Conservation (phyloP, 306 rosid genomes). For the Cucurbita argyrosperma region DNA sequence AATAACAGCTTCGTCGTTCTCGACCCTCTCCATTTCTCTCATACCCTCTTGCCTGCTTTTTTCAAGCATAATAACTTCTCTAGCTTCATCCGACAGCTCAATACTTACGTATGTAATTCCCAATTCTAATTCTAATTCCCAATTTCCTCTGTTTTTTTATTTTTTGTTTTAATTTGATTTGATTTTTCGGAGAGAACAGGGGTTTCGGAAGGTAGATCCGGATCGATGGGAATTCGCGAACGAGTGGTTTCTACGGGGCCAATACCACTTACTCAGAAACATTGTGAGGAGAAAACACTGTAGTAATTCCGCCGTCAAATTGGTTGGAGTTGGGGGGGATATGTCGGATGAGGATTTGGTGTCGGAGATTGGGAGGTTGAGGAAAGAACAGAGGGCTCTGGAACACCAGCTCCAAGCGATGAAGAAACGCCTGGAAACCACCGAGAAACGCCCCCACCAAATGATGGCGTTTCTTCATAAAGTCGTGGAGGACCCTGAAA, state of each 20-base stretch:
- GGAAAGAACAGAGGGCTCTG: constrained; percentile 52
- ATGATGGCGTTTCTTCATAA: constrained; percentile 73
- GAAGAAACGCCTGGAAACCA: constrained; percentile 57
- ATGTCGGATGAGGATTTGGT: constrained; percentile 36
- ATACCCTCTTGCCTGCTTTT: constrained; percentile 50
- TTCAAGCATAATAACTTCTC: constrained; percentile 97
- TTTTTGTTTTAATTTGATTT: background rate
- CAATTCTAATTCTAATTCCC: too few relatives aligned
- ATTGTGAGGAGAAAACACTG: constrained; percentile 44
- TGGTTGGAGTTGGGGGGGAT: background rate
- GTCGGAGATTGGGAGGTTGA: constrained; percentile 53
- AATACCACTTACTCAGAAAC: constrained; percentile 50
- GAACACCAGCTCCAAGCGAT: constrained; percentile 54
- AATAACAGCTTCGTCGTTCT: constrained; percentile 81
- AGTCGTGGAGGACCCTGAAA: constrained; percentile 62
- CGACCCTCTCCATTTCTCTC: constrained; percentile 65
- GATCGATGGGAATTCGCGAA: constrained; percentile 95
- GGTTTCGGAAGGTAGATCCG: constrained; percentile 83
- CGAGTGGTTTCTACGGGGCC: constrained; percentile 82
- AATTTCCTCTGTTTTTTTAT: background rate
- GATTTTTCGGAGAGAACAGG: constrained; percentile 15
- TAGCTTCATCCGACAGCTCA: constrained; percentile 92
- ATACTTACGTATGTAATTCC: constrained; percentile 42
- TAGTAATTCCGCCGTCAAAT: background rate
- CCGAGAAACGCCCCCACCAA: constrained; percentile 68